These are phyloP conservation scores for Pseudisothecium myosuroides DNA, from an alignment of 225 moss, liverwort and hornwort species.

Conservation along the genomic window DNA sequence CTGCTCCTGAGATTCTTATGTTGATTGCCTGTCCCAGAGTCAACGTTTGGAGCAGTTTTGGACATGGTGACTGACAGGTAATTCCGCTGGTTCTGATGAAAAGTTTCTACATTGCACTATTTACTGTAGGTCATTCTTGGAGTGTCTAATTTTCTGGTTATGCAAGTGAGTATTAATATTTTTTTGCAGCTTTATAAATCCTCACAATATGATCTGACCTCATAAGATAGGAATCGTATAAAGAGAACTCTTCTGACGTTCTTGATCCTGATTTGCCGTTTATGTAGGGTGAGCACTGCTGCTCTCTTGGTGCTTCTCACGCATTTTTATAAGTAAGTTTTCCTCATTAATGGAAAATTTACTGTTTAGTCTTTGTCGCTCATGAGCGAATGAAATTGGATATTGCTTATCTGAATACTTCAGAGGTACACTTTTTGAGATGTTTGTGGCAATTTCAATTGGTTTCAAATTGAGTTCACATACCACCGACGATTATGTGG, in stretches of 20 bases:
- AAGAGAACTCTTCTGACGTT: background rate
- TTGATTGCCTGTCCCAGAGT: slow-evolving; percentile 38
- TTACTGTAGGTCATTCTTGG: background rate
- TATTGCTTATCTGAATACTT: background rate
- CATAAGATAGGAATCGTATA: background rate
- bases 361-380: background rate
- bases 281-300: slow-evolving; percentile 81
- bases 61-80: slow-evolving; percentile 99
- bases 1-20: background rate
- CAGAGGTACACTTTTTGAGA: background rate
- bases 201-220: background rate
- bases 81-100: background rate
- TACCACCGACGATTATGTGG: background rate
- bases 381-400: background rate
- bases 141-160: background rate
- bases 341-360: background rate
- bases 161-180: background rate
- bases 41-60: slow-evolving; percentile 95
- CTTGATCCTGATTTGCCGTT: background rate
- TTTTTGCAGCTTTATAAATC: background rate
- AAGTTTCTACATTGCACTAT: background rate
- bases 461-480: background rate
- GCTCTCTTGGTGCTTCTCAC: slow-evolving; percentile 85
- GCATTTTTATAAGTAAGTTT: slow-evolving; percentile 77
- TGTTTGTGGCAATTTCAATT: background rate